Evolutionary conservation across 2,329 filamentous ascomycete species (phyloP).

Genomic region (Botryotinia narcissicola): DNA sequence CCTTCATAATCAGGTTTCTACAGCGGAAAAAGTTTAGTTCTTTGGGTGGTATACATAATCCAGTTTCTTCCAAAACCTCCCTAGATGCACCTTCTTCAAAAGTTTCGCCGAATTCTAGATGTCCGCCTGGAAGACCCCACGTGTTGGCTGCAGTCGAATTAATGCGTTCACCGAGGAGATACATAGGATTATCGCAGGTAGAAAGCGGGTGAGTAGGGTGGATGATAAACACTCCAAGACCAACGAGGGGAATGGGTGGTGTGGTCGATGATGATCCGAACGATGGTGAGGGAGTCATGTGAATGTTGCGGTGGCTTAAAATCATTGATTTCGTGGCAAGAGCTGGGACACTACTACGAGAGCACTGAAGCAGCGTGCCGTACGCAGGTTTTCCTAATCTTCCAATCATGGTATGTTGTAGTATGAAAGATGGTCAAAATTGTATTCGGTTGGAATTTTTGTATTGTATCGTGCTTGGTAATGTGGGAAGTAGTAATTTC

Average conservation of each 20-base stretch:
- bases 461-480: background rate
- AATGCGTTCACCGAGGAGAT: slow-evolving; percentile 28
- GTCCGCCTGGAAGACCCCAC: slow-evolving; percentile 70
- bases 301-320: background rate
- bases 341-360: background rate
- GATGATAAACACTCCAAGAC: slow-evolving; percentile 29
- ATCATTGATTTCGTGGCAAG: background rate
- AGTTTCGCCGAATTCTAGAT: slow-evolving; percentile 68
- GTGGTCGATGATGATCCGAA: background rate
- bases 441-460: background rate
- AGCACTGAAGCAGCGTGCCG: background rate
- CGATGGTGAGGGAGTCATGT: background rate
- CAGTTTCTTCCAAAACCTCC: slow-evolving; percentile 71
- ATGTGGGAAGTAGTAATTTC: background rate
- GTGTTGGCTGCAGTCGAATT: slow-evolving; percentile 44
- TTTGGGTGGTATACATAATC: slow-evolving; percentile 48
- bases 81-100: slow-evolving; percentile 61
- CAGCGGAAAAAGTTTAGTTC: slow-evolving; percentile 54
- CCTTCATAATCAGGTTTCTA: slow-evolving; percentile 41
- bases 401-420: slow-evolving; percentile 4
- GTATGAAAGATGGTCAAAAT: background rate
- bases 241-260: slow-evolving; percentile 20
- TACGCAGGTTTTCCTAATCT: background rate
- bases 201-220: slow-evolving; percentile 2
- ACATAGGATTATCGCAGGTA: slow-evolving; percentile 25